These are phyloP conservation scores for Emergomyces orientalis DNA, from an alignment of 2,329 filamentous ascomycete species.

Conservation along the genomic window DNA sequence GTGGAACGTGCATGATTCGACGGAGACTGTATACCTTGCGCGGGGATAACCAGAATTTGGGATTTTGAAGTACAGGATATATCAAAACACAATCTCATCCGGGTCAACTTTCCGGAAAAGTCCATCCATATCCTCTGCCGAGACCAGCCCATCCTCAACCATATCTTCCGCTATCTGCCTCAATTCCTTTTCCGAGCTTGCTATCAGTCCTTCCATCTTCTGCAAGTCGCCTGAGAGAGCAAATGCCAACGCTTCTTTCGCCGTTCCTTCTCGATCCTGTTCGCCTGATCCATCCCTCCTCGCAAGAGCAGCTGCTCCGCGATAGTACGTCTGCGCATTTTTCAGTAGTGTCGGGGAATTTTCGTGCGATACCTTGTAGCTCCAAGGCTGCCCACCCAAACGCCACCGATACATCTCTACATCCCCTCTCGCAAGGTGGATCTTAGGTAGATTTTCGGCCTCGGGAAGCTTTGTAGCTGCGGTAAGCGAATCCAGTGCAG, in stretches of 20 bases:
- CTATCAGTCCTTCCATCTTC: slow-evolving; percentile 32
- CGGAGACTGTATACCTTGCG: background rate
- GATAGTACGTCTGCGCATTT: slow-evolving; percentile 51
- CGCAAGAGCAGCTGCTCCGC: slow-evolving; percentile 41
- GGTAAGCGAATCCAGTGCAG: slow-evolving; percentile 43
- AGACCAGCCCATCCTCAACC: slow-evolving; percentile 45
- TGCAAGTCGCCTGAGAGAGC: slow-evolving; percentile 35
- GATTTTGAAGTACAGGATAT: background rate
- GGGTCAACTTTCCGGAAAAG: slow-evolving; percentile 12
- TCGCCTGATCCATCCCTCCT: slow-evolving; percentile 34
- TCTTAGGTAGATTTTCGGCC: slow-evolving; percentile 42
- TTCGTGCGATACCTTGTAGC: slow-evolving; percentile 34
- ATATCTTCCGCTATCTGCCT: slow-evolving; percentile 41
- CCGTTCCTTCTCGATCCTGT: slow-evolving; percentile 37
- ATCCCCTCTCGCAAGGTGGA: slow-evolving; percentile 48
- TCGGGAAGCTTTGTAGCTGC: slow-evolving; percentile 44
- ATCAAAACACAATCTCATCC: slow-evolving; percentile 17
- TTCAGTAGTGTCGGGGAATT: slow-evolving; percentile 42
- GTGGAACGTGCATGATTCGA: background rate
- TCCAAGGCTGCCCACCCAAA: slow-evolving; percentile 39
- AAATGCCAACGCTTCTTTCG: slow-evolving; percentile 42
- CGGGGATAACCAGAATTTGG: background rate
- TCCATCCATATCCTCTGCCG: slow-evolving; percentile 17
- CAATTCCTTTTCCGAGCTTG: slow-evolving; percentile 29
- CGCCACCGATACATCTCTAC: slow-evolving; percentile 47